Percentiles rank a stretch among this genome's conserved stretches.
phyloP scores from a whole-genome alignment of 129 eudicot genomes.

The Glebionis coronaria region DNA sequence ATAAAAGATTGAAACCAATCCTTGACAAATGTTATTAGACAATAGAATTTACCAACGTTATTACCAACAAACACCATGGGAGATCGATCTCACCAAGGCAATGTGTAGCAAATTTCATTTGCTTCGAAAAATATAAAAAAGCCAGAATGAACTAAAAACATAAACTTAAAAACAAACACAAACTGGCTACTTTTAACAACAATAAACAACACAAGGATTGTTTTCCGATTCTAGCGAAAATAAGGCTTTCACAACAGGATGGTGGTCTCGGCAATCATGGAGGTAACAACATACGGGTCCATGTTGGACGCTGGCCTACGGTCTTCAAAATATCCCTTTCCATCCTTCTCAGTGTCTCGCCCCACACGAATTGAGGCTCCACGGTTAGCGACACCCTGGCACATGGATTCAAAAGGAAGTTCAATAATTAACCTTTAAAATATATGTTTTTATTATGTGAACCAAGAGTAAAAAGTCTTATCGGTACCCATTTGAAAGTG shows the following conservation, averaged over 20 bases:
- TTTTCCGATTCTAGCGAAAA: slow-evolving; percentile 10
- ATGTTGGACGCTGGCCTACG: slow-evolving; percentile 93
- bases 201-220: slow-evolving; percentile 18
- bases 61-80: slow-evolving; percentile 21
- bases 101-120: slow-evolving; percentile 18
- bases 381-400: slow-evolving; percentile 92
- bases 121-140: slow-evolving; percentile 17
- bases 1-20: slow-evolving; percentile 20
- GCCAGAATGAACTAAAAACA: slow-evolving; percentile 8
- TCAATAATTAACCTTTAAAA: neutral
- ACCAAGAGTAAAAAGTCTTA: neutral
- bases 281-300: slow-evolving; percentile 87
- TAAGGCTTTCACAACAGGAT: slow-evolving; percentile 35
- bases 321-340: slow-evolving; percentile 93
- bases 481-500: slow-evolving; percentile 88
- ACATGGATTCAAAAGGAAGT: neutral
- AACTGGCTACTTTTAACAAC: slow-evolving; percentile 13
- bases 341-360: slow-evolving; percentile 75
- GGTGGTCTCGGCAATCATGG: slow-evolving; percentile 91
- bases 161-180: neutral
- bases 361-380: slow-evolving; percentile 92
- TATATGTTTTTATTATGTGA: neutral
- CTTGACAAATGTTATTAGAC: slow-evolving; percentile 24
- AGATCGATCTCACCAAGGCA: slow-evolving; percentile 21
- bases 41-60: slow-evolving; percentile 18